Percentiles rank a stretch among this genome's conserved stretches.
Conservation (phyloP, 305 asterid genomes). For the Fraxinus sp. region DNA sequence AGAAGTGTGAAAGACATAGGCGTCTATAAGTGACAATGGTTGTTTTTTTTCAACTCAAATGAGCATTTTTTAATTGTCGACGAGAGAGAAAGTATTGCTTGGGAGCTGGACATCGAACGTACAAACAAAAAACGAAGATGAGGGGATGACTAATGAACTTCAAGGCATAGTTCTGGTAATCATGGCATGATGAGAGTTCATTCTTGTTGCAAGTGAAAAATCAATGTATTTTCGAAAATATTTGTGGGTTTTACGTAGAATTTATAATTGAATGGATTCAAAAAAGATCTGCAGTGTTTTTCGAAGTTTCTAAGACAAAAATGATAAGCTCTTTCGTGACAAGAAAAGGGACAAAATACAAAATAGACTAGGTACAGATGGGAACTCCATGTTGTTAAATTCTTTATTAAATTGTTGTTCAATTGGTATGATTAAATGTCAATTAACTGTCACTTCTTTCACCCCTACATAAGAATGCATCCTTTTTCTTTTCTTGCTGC, state of each 20-base stretch:
- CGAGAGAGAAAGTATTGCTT: too few relatives aligned
- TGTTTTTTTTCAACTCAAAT: too few relatives aligned
- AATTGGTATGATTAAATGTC: conserved; percentile 23
- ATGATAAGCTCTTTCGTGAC: conserved; percentile 14
- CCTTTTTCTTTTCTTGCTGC: not conserved
- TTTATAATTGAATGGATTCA: not conserved
- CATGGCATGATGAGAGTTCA: not conserved
- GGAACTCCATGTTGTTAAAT: conserved; percentile 1
- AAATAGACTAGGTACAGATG: not conserved
- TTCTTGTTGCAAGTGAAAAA: not conserved
- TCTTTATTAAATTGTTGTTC: not conserved
- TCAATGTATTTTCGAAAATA: not conserved
- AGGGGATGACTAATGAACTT: not conserved
- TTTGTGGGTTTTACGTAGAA: not conserved
- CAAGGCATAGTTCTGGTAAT: not conserved
- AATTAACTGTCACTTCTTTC: not conserved
- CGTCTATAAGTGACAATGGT: not conserved
- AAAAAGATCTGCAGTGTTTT: not conserved
- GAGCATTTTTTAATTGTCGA: too few relatives aligned
- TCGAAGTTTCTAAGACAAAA: conserved; percentile 13
- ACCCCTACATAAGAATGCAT: conserved; percentile 6
- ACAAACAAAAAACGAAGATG: not conserved
- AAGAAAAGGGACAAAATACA: not conserved
- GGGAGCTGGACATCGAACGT: too few relatives aligned
- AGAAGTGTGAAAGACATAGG: conserved; percentile 13